Conservation (phyloP, 345 rosid species). For the Brassica nigra region DNA sequence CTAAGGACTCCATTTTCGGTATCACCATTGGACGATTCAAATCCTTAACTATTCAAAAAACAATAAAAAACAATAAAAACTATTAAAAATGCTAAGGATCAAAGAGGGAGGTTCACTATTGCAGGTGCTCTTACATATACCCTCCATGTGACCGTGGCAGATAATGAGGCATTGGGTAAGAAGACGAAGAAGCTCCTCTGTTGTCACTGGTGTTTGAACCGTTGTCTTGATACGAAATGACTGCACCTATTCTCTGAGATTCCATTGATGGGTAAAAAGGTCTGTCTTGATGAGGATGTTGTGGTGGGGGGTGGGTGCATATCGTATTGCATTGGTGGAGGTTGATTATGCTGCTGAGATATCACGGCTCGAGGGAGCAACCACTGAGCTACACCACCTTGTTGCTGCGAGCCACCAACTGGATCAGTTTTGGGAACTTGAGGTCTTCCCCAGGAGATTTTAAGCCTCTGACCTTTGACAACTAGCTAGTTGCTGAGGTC, state of each 20-base stretch:
- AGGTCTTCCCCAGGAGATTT: slow-evolving; percentile 93
- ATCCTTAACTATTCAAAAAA: no score
- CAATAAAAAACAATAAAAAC: no score
- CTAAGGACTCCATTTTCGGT: no score
- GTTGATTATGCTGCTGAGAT: slow-evolving; percentile 84
- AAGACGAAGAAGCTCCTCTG: slow-evolving; percentile 52
- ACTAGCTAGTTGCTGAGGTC: slow-evolving; percentile 85
- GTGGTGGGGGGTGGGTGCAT: slow-evolving; percentile 60
- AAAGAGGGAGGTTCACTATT: no score
- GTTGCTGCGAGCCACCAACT: slow-evolving; percentile 68
- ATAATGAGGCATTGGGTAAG: slow-evolving; percentile 49
- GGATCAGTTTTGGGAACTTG: slow-evolving; percentile 72
- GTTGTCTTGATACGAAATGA: slow-evolving; percentile 66
- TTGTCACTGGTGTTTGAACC: slow-evolving; percentile 52
- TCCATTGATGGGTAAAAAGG: slow-evolving; percentile 86
- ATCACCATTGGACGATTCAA: no score
- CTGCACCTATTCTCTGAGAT: slow-evolving; percentile 91
- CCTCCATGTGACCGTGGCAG: no score
- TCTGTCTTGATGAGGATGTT: slow-evolving; percentile 39
- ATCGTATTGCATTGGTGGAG: slow-evolving; percentile 64
- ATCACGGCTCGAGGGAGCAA: slow-evolving; percentile 75
- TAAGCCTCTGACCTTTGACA: slow-evolving; percentile 77
- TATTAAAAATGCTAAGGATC: no score
- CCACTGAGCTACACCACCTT: slow-evolving; percentile 56
- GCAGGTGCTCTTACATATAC: no score